Evolutionary conservation across 768 basidiomycete species (phyloP).

Genomic region (Rhizopogon salebrosus): DNA sequence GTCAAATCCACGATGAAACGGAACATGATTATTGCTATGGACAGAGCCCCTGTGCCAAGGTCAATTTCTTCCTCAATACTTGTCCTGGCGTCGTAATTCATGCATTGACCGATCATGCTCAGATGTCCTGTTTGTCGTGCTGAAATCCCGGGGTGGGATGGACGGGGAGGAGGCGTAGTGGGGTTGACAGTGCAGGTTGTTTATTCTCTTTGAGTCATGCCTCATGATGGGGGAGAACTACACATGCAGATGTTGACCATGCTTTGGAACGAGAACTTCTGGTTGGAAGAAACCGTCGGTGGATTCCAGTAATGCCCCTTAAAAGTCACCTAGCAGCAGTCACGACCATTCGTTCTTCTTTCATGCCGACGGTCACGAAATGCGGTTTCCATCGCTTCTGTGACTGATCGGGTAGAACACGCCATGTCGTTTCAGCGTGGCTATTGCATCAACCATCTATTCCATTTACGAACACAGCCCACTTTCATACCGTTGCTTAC

Average conservation of each 20-base stretch:
- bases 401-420: neutral
- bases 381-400: neutral
- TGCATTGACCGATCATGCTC: neutral
- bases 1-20: conserved; percentile 59
- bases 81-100: neutral
- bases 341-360: neutral
- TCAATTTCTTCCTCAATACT: conserved; percentile 16
- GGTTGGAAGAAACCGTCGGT: neutral
- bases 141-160: conserved; percentile 64
- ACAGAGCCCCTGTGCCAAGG: conserved; percentile 33
- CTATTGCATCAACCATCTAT: neutral
- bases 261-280: neutral
- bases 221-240: neutral
- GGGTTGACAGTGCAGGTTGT: conserved; percentile 42
- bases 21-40: conserved; percentile 28
- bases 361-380: neutral
- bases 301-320: neutral
- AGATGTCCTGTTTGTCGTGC: conserved; percentile 74
- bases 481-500: neutral
- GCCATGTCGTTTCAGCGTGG: conserved; percentile 1
- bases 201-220: conserved; percentile 18
- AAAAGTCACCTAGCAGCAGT: neutral
- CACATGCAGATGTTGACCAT: neutral
- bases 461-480: neutral
- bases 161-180: conserved; percentile 61